Conservation (phyloP, 1,284 basidiomycete genomes). For the Boletus calvinii region DNA sequence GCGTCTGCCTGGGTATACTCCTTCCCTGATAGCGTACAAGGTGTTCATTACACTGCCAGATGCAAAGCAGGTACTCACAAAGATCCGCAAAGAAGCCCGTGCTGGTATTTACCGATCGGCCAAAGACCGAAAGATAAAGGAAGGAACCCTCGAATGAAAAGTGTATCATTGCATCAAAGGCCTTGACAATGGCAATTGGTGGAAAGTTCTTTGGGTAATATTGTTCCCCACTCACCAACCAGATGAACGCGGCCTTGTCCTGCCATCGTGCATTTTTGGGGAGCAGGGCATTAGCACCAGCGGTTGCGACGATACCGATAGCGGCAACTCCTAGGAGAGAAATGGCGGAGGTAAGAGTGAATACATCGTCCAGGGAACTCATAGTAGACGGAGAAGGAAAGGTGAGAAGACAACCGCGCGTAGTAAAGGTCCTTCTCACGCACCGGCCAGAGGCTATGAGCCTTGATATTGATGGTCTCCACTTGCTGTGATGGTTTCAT, state of each 20-base stretch:
- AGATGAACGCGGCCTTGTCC: conserved; percentile 68
- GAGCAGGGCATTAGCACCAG: conserved; percentile 51
- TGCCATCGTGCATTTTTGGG: conserved; percentile 62
- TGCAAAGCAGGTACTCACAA: conserved; percentile 48
- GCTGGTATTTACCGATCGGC: conserved; percentile 68
- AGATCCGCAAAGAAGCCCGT: conserved; percentile 69
- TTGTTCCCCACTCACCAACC: conserved; percentile 51
- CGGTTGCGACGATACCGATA: conserved; percentile 50
- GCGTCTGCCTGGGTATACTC: conserved; percentile 77
- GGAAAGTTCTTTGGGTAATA: neutral
- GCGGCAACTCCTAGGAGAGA: conserved; percentile 59
- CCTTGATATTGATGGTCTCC: too few relatives aligned
- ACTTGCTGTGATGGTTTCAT: conserved; percentile 33
- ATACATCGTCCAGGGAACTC: conserved; percentile 37
- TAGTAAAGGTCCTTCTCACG: conserved; percentile 3
- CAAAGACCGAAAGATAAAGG: conserved; percentile 71
- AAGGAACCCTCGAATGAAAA: conserved; percentile 78
- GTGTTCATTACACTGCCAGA: neutral
- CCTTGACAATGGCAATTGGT: conserved; percentile 37
- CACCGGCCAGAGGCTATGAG: neutral
- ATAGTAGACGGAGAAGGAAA: conserved; percentile 9
- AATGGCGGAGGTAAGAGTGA: conserved; percentile 64
- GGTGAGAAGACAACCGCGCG: too few relatives aligned
- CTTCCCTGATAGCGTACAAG: conserved; percentile 40
- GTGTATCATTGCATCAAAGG: conserved; percentile 78